Evolutionary conservation across 1,139 yeast genomes (phyloP).

Genomic region (Kodamaea arcana): DNA sequence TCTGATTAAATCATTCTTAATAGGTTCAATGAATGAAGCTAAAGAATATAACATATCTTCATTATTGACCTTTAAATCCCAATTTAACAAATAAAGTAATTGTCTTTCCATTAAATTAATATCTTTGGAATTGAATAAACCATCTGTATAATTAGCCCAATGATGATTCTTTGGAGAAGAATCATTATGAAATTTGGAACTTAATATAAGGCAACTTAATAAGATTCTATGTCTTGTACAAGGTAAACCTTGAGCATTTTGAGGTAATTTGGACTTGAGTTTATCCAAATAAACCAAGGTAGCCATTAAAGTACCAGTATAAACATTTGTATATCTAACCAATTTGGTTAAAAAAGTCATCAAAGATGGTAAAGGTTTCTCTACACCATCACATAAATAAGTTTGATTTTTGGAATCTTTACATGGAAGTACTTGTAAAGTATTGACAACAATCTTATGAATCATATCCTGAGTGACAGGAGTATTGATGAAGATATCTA

Average conservation of each 20-base stretch:
- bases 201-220: slow-evolving; percentile 65
- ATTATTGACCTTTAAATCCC: slow-evolving; percentile 61
- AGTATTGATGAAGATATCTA: slow-evolving; percentile 48
- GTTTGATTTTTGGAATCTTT: slow-evolving; percentile 29
- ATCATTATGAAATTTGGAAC: slow-evolving; percentile 73
- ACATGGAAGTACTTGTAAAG: slow-evolving; percentile 62
- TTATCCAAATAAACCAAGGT: slow-evolving; percentile 65
- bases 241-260: slow-evolving; percentile 70
- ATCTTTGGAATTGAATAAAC: slow-evolving; percentile 61
- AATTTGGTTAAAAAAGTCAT: slow-evolving; percentile 69
- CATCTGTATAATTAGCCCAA: slow-evolving; percentile 77
- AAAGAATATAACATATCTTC: slow-evolving; percentile 50
- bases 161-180: slow-evolving; percentile 72
- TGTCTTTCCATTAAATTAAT: slow-evolving; percentile 81
- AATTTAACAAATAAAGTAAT: slow-evolving; percentile 59
- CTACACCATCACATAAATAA: slow-evolving; percentile 23
- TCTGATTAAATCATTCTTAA: slow-evolving; percentile 52
- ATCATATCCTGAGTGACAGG: slow-evolving; percentile 67
- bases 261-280: slow-evolving; percentile 56
- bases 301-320: slow-evolving; percentile 72
- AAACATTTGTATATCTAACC: slow-evolving; percentile 69
- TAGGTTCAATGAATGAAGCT: slow-evolving; percentile 56
- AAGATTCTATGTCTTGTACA: slow-evolving; percentile 76
- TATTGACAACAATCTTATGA: slow-evolving; percentile 57
- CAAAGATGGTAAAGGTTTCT: slow-evolving; percentile 57